Base-by-base conservation (phyloP, 2,329 filamentous ascomycete species). In the Fusarium pininemorale region DNA sequence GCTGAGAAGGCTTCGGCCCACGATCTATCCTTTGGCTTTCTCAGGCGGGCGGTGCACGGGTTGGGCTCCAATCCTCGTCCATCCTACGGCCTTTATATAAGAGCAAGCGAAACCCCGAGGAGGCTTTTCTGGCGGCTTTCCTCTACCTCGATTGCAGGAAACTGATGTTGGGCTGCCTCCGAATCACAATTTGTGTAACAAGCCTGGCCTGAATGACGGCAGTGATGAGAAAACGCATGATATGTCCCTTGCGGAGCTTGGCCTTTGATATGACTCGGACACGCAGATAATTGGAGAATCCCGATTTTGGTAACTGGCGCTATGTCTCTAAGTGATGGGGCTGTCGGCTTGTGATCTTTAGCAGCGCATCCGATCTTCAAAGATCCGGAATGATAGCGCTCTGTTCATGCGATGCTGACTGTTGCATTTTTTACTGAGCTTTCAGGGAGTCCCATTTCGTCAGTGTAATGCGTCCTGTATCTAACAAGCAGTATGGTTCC, bases 41-140 rank as follows among this genome's bases (percentile, higher is more conserved):
- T 3, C 13, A 1, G 32, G 28, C 28, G 4, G 32, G 32, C 1
- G 14, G 32, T 35, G 32, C 13, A 35, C 32, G 1, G 32, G 32
- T 7, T 15, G 32, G 14, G 12, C 13, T 15, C 32, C 6, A 16
- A 11, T 16, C n/a, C 15, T 24, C 15, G 2, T 7, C 14, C 0
- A 11, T 24, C 41, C 0, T 24, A 44, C n/a, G 24, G 10, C 3
- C 6, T 44, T 7, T 12, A 69, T 78, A 45, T 79, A 84, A 51
- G 83, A 84, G 67, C 80, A 83, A 66, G 70, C 74, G 10, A 79
- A 78, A 24, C 79, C 80, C 32, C 74, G 82, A 37, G 80, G 77
- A 55, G 74, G 74, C 7, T 66, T 35, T 35, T 35, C 32, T 14
- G 3, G 37, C 83, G 82, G 45, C 26, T 61, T 24, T 68, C 58